Conservation (phyloP, 2,329 filamentous ascomycete species). For the Fusarium oxysporum region DNA sequence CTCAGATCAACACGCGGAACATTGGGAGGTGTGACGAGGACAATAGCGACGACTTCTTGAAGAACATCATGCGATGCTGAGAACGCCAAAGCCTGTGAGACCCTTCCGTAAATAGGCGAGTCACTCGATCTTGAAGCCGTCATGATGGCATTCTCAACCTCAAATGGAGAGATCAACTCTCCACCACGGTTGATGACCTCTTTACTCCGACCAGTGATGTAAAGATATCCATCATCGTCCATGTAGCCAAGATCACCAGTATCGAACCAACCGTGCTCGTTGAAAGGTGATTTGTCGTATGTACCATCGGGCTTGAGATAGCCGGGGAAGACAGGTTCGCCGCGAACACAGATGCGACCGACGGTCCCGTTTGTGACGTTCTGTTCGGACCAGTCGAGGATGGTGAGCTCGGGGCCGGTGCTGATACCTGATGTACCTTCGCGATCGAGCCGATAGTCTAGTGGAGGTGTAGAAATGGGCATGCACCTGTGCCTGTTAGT, state of each 20-base stretch:
- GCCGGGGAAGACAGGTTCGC: not conserved
- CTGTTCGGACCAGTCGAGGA: slow-evolving; percentile 4
- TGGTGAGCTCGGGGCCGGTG: slow-evolving; percentile 7
- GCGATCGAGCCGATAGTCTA: not conserved
- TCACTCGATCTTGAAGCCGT: not conserved
- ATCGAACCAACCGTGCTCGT: not conserved
- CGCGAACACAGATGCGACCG: slow-evolving; percentile 10
- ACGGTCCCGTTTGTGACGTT: not conserved
- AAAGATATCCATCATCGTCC: slow-evolving; percentile 5
- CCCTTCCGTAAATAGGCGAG: not conserved
- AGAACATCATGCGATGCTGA: slow-evolving; percentile 3
- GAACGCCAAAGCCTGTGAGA: not conserved
- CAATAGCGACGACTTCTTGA: not conserved
- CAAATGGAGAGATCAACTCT: slow-evolving; percentile 3
- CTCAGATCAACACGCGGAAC: not conserved
- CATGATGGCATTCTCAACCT: slow-evolving; percentile 21
- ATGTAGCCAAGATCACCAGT: slow-evolving; percentile 12
- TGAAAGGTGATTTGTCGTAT: slow-evolving; percentile 5
- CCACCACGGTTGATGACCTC: slow-evolving; percentile 9
- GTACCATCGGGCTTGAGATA: not conserved
- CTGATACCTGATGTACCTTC: slow-evolving; percentile 17
- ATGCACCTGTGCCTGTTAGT: not conserved
- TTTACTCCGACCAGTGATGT: slow-evolving; percentile 18
- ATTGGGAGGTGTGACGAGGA: not conserved
- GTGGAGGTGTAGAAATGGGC: slow-evolving; percentile 1